Evolutionary conservation across 208 protist genomes (phyloP).

Genomic region (Wallacemonas sp.): DNA sequence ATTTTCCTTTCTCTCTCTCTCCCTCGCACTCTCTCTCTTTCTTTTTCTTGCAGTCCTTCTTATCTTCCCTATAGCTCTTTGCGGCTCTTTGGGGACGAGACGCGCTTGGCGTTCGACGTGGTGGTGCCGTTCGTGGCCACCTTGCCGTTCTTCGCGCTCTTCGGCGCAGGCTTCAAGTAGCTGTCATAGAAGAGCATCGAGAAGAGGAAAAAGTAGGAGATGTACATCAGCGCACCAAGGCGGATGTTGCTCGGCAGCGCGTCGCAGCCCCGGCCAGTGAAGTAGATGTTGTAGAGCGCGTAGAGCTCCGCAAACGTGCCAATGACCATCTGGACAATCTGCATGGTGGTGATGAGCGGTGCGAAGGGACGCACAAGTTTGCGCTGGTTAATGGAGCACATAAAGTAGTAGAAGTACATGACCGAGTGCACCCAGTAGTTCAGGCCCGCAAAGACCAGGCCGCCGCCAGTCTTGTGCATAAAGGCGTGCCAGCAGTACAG

Average conservation of each 20-base stretch:
- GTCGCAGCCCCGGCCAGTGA: conserved; percentile 55
- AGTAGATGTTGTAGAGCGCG: conserved; percentile 48
- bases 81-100: neutral
- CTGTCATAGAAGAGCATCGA: conserved; percentile 75
- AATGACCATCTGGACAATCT: conserved; percentile 94
- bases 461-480: conserved; percentile 37
- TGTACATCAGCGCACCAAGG: conserved; percentile 88
- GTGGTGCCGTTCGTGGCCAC: neutral
- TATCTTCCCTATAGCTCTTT: neutral
- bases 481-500: conserved; percentile 93
- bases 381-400: conserved; percentile 63
- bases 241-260: conserved; percentile 60
- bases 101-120: neutral
- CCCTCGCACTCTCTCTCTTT: no score
- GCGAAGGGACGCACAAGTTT: conserved; percentile 74
- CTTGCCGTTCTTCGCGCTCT: conserved; percentile 9
- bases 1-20: neutral
- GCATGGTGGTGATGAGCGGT: conserved; percentile 81
- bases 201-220: conserved; percentile 93
- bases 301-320: conserved; percentile 68
- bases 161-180: conserved; percentile 59
- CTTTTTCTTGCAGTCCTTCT: neutral
- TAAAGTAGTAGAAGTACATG: conserved; percentile 96
- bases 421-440: conserved; percentile 95
- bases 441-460: conserved; percentile 89